Conservation (phyloP, 306 rosid species). For the Prosopis cineraria region DNA sequence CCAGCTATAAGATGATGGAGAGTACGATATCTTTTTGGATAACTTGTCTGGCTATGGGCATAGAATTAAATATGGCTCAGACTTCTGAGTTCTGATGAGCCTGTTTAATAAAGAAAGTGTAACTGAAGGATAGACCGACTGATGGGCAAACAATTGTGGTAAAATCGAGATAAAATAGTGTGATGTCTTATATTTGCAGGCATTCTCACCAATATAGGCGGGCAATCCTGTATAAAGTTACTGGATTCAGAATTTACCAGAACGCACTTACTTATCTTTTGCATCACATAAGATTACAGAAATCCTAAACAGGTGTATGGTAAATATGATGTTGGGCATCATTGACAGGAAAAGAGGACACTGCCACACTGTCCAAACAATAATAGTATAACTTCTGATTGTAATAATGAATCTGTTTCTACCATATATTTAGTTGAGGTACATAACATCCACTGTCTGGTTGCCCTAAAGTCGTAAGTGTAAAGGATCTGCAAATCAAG, state of each 20-base stretch:
- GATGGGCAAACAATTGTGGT: conserved; percentile 9
- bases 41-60: conserved; percentile 8
- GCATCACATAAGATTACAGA: neutral
- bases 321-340: neutral
- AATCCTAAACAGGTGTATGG: neutral
- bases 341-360: neutral
- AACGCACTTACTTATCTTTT: neutral
- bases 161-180: neutral
- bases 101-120: too few relatives aligned
- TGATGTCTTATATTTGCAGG: neutral
- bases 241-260: neutral
- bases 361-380: conserved; percentile 14
- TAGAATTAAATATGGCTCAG: neutral
- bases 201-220: neutral
- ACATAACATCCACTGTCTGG: conserved; percentile 19
- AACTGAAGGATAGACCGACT: neutral
- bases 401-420: conserved; percentile 12
- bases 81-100: neutral
- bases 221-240: neutral
- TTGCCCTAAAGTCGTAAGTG: neutral
- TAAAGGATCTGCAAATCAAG: neutral
- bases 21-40: neutral
- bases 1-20: neutral
- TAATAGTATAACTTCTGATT: neutral
- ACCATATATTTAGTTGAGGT: neutral